Evolutionary conservation across 352 stramenopile genomes (phyloP), one percentile per base, ranked within the genome.

Genomic region (Globisporangium parvum): DNA sequence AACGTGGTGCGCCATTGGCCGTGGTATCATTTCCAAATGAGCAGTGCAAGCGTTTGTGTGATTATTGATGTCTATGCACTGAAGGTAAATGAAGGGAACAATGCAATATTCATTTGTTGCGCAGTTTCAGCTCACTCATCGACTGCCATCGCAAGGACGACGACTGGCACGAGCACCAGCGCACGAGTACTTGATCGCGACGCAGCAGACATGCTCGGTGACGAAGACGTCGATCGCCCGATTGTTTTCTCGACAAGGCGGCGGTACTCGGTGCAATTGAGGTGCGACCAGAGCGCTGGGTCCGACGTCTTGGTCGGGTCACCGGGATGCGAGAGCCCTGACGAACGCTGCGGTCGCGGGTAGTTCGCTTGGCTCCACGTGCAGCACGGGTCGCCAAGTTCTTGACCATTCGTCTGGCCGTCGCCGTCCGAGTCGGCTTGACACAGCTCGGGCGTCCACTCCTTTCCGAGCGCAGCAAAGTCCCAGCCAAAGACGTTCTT

Each of bases 361-460:
- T 70, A 67, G 18, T 39, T 21, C 6, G 62, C 59, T 39, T 62
- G 51, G 3, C 44, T 54, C 67, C 72, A 90, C 20, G 51, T 51
- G 56, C 80, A 90, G 60, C 69, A 70, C 21, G 78, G 79, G 55
- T 90, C 80, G 2, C 78, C 80, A 6, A 90, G 66, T 46, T 90
- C 80, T 53, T 86, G 53, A 23, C 78, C 80, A 59, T 90, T 90
- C 9, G 70, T 87, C 23, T 70, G 60, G 12, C 77, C 75, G 59
- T 90, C 80, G 44, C 59, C 55, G 31, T 76, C 71, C 42, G 69
- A 61, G 51, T 77, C 71, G 10, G 50, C 48, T 11, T 76, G n/a
- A 52, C 71, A 80, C 18, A 79, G 37, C 14, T 45, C 65, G 1
- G 26, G 18, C 1, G 62, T 75, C 70, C 67, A 80, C 26, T 51